Evolutionary conservation across 2,329 filamentous ascomycete genomes (phyloP), one percentile per base, ranked within the genome.

Genomic region (Verticillium klebahnii): DNA sequence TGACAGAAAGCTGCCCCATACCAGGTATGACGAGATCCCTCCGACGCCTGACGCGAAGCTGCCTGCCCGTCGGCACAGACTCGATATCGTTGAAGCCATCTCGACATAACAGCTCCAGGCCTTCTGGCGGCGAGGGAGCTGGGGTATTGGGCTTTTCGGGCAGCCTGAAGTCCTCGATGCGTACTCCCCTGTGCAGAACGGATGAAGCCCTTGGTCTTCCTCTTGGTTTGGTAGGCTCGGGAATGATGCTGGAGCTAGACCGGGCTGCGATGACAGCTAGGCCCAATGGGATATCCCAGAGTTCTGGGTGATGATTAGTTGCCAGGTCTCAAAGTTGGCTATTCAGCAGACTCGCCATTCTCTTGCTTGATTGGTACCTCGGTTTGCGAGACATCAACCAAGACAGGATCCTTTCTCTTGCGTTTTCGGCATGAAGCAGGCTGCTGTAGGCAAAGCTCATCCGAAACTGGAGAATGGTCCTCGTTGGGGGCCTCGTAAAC

Each of bases 161-260:
- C 4, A 56, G n/a, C 17, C 34, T 58, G 55, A 57, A 61, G 19
- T 61, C 60, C 8, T 57, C 55, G 2, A 57, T 12, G 6, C 37
- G 55, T 9, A 61, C 29, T 17, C 50, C 40, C 8, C 29, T 45
- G 9, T 59, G 40, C 9, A 59, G 17, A 37, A 15, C 12, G 29
- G 58, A 59, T 6, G 31, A 32, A 15, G 54, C 25, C 9, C 8
- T 34, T n/a, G 31, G 54, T 19, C 54, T 31, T 23, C 54, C 54
- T 32, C 54, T 25, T 15, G 25, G 54, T 25, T 34, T 56, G 25
- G 19, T 74, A 11, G 67, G 68, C 45, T 76, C 67, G 1, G 76
- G 71, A 14, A 86, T 78, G 66, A 85, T 80, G 67, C 87, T 52
- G 23, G 45, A 19, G 19, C 45, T 52, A 5, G 45, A 52, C 23